Conservation (phyloP, 192 early-diverging fungal genomes). For the Entrophospora sp. region DNA sequence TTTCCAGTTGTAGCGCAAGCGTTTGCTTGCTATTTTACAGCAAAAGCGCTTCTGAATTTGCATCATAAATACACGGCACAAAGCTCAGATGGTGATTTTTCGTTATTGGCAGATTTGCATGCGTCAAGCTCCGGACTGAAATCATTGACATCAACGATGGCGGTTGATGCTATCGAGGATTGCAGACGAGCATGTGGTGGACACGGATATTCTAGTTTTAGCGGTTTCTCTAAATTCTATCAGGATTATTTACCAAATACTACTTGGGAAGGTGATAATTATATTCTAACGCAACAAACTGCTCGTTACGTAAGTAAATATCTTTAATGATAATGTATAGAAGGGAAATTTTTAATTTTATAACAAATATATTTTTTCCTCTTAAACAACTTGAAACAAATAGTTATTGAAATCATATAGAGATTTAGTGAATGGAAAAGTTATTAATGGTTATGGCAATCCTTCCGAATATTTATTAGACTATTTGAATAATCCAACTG, state of each 20-base stretch:
- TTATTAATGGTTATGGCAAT: too few relatives aligned
- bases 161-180: conserved; percentile 62
- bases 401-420: background rate
- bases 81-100: conserved; percentile 51
- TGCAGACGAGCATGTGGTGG: conserved; percentile 69
- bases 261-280: conserved; percentile 83
- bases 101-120: conserved; percentile 63
- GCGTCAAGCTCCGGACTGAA: conserved; percentile 68
- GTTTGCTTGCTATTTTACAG: conserved; percentile 66
- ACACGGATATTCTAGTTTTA: conserved; percentile 68
- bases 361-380: too few relatives aligned
- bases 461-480: conserved; percentile 33
- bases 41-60: conserved; percentile 50
- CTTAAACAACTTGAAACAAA: too few relatives aligned
- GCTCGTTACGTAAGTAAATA: conserved; percentile 56
- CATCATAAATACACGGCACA: conserved; percentile 53
- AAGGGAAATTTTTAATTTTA: too few relatives aligned
- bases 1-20: conserved; percentile 62
- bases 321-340: background rate
- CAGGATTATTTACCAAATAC: conserved; percentile 65
- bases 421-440: background rate
- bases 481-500: conserved; percentile 45
- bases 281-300: conserved; percentile 79
- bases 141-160: conserved; percentile 60
- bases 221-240: conserved; percentile 58